Percentiles rank a stretch among this genome's conserved stretches.
These are phyloP conservation scores for Phragmites australis DNA, from an alignment of 176 grass and related monocot genomes.

Conservation along the genomic window DNA sequence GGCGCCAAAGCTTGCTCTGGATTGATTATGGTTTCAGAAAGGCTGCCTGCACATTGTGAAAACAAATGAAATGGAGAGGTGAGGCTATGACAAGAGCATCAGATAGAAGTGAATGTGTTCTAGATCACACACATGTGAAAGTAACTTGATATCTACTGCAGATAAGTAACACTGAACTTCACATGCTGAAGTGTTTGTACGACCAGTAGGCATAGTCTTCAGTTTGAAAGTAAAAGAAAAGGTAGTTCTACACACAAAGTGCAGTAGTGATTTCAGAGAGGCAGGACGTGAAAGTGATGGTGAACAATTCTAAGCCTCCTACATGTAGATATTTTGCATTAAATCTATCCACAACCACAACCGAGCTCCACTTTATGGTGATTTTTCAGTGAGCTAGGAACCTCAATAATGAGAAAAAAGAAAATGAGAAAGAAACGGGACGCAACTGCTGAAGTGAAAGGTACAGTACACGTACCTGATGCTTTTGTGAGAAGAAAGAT, in stretches of 20 bases:
- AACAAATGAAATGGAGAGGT: neutral
- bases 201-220: neutral
- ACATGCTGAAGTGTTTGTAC: neutral
- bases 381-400: conserved; percentile 32
- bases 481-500: conserved; percentile 21
- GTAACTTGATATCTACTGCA: neutral
- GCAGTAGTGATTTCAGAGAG: neutral
- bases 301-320: neutral
- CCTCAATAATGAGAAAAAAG: conserved; percentile 19
- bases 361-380: neutral
- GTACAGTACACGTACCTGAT: conserved; percentile 45
- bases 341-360: conserved; percentile 6
- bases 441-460: conserved; percentile 1
- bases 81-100: neutral
- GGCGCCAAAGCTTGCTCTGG: neutral
- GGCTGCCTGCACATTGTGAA: conserved; percentile 7
- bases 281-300: conserved; percentile 4
- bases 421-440: conserved; percentile 7
- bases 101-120: neutral
- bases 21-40: neutral
- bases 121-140: neutral
- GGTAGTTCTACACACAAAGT: neutral
- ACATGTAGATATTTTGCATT: conserved; percentile 8
- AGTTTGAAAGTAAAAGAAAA: neutral
- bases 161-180: neutral